Conservation (phyloP, 208 protist genomes). For the Strigomonas galati region DNA sequence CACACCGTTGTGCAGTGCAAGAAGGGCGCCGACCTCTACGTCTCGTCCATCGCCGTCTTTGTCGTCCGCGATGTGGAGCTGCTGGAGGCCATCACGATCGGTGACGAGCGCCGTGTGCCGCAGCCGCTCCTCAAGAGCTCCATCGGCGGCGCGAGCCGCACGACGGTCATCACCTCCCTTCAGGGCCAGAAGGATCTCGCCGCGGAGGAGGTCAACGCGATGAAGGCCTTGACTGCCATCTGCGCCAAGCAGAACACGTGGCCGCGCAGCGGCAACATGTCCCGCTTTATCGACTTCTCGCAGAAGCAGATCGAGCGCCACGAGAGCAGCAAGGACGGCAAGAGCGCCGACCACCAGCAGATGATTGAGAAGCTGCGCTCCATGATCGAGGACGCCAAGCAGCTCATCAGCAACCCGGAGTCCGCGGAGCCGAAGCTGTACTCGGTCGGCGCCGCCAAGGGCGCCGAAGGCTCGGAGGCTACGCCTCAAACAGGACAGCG, state of each 20-base stretch:
- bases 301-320: conserved; percentile 27
- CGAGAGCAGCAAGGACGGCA: conserved; percentile 22
- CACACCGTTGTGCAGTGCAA: conserved; percentile 36
- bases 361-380: conserved; percentile 36
- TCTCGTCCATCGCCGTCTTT: conserved; percentile 38
- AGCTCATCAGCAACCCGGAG: conserved; percentile 31
- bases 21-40: conserved; percentile 21
- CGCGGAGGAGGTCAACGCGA: conserved; percentile 26
- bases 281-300: conserved; percentile 60
- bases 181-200: conserved; percentile 28
- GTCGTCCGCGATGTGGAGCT: conserved; percentile 28
- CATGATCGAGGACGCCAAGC: conserved; percentile 39
- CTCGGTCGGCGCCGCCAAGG: conserved; percentile 7
- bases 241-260: conserved; percentile 32
- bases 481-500: not conserved
- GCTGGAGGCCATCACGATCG: conserved; percentile 33
- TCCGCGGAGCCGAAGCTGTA: conserved; percentile 42
- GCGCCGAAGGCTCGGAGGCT: not conserved
- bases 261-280: conserved; percentile 57
- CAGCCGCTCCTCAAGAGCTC: conserved; percentile 34
- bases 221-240: conserved; percentile 28
- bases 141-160: conserved; percentile 47
- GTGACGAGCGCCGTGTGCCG: conserved; percentile 40
- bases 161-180: conserved; percentile 25
- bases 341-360: conserved; percentile 21